Base-by-base conservation (phyloP, 2,329 filamentous ascomycete genomes). In the Neocatenulostroma microsporum region DNA sequence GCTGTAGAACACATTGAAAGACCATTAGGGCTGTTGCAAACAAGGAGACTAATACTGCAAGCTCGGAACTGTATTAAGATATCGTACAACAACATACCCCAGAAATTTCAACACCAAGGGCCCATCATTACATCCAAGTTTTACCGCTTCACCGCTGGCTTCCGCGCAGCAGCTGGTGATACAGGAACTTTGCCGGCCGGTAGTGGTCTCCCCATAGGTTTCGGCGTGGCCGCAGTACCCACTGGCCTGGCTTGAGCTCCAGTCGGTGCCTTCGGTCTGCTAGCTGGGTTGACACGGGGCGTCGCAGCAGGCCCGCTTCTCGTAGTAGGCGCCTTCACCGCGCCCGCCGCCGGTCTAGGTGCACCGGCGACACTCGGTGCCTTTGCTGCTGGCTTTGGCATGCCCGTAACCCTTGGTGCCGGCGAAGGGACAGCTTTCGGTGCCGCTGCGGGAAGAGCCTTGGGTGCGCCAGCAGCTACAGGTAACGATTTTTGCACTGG, bases 251-350 rank as follows among this genome's bases (percentile, higher is more conserved):
- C 20, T n/a, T 19, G 28, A 6, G 15, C 37, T 10, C 21, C 39
- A 6, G 34, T 19, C 30, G 21, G 5, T 26, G 42, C 32, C 30
- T 32, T 42, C 29, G 36, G 49, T 29, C 35, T 39, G 28, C 46
- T 48, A 10, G 42, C 49, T 21, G 49, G 30, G 32, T 31, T 46
- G 27, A 51, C 34, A 20, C 39, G 44, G 11, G 39, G 36, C 34
- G 46, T 51, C 2, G 36, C 41, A 13, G 30, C 32, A 4, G 31
- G 13, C 12, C 23, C 18, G 11, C 15, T 27, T 10, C 21, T 17
- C 18, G 37, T 31, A 39, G 34, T 31, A 25, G 30, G 30, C 27
- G 36, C 47, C 26, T 27, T 30, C 21, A 27, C 24, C 21, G 17
- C 25, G 11, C 17, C 39, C n/a, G 31, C 35, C 20, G 33, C 24